Conservation (phyloP, 805 yeast genomes). For the Sugiyamaella chiloensis region DNA sequence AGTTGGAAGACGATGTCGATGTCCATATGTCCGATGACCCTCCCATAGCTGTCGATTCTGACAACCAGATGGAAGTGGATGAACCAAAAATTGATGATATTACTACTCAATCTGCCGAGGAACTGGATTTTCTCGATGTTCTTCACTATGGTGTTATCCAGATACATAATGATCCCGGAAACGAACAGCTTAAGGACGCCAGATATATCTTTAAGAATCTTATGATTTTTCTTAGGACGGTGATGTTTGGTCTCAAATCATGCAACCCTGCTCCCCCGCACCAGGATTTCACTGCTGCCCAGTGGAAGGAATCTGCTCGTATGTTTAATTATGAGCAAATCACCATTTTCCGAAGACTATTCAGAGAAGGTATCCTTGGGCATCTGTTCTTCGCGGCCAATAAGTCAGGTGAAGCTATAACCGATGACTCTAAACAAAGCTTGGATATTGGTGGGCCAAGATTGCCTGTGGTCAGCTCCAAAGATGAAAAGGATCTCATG, state of each 20-base stretch:
- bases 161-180: constrained; percentile 46
- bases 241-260: constrained; percentile 80
- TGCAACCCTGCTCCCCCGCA: constrained; percentile 75
- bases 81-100: constrained; percentile 13
- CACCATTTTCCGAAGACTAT: constrained; percentile 66
- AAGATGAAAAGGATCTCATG: constrained; percentile 93
- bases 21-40: too few species aligned
- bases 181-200: constrained; percentile 81
- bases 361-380: constrained; percentile 81
- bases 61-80: constrained; percentile 13
- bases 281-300: constrained; percentile 47
- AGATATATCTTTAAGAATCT: constrained; percentile 82
- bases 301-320: constrained; percentile 85
- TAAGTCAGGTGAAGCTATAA: constrained; percentile 32
- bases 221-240: constrained; percentile 85
- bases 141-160: constrained; percentile 56
- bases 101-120: constrained; percentile 12
- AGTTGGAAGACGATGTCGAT: constrained; percentile 12
- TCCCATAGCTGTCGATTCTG: too few species aligned
- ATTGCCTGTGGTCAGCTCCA: constrained; percentile 79
- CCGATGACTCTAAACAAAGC: constrained; percentile 24
- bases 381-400: constrained; percentile 65
- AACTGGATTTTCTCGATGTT: constrained; percentile 41
- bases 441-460: constrained; percentile 53
- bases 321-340: constrained; percentile 83